Evolutionary conservation across 768 basidiomycete species (phyloP).

Genomic region (Tulasnella sp.): DNA sequence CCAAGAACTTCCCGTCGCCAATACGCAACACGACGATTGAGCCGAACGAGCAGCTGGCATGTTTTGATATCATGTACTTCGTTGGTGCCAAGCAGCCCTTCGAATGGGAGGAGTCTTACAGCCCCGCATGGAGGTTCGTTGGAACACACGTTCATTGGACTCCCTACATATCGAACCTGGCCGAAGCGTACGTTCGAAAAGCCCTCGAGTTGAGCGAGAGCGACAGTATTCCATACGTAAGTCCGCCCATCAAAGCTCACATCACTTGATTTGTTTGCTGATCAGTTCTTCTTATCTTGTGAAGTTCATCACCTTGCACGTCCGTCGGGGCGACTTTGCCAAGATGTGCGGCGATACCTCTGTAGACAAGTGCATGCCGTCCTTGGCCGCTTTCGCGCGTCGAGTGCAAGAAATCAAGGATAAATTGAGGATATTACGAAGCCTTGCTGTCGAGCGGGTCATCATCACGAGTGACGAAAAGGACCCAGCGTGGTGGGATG

Average conservation of each 20-base stretch:
- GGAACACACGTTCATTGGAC: constrained; percentile 17
- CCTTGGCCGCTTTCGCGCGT: constrained; percentile 40
- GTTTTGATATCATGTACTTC: constrained; percentile 18
- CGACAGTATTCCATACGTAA: constrained; percentile 6
- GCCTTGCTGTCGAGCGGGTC: constrained; percentile 30
- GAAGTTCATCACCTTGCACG: constrained; percentile 48
- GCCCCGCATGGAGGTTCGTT: constrained; percentile 18
- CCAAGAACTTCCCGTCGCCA: constrained; percentile 16
- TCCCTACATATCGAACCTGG: constrained; percentile 12
- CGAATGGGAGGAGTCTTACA: constrained; percentile 19
- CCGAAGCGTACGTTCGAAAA: constrained; percentile 16
- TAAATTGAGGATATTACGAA: constrained; percentile 29
- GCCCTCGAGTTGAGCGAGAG: neutral
- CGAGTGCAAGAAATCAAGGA: constrained; percentile 45
- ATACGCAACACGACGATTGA: constrained; percentile 8
- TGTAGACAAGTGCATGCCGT: constrained; percentile 36
- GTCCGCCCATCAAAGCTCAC: neutral
- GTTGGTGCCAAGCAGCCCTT: neutral
- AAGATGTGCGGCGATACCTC: constrained; percentile 34
- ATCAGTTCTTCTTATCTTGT: neutral
- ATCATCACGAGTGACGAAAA: constrained; percentile 57
- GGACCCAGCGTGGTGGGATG: constrained; percentile 26
- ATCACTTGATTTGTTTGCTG: neutral
- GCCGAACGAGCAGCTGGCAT: constrained; percentile 18
- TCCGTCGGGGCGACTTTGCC: constrained; percentile 45